Percentiles rank a stretch among this genome's conserved stretches.
These are phyloP conservation scores for Fusarium sp. DNA, from an alignment of 2,329 filamentous ascomycete genomes.

Conservation along the genomic window DNA sequence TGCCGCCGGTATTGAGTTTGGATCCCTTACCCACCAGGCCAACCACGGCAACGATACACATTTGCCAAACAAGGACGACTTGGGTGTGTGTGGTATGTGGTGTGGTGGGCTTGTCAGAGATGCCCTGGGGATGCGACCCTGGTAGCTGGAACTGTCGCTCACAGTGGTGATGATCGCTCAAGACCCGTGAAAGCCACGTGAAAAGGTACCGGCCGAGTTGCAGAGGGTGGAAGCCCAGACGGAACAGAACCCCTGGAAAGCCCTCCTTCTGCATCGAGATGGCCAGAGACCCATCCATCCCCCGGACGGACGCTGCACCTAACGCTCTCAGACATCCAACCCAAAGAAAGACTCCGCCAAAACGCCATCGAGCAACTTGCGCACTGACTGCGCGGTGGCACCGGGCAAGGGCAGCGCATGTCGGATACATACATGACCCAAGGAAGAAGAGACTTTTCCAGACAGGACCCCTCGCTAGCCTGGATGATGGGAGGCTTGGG, in stretches of 20 bases:
- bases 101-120: neutral
- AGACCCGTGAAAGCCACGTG: conserved; percentile 40
- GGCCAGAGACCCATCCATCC: conserved; percentile 6
- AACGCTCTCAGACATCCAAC: conserved; percentile 8
- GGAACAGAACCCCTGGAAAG: conserved; percentile 35
- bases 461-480: conserved; percentile 12
- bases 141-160: neutral
- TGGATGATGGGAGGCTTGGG: conserved; percentile 10
- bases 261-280: conserved; percentile 6
- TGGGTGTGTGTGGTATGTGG: neutral
- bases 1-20: conserved; percentile 7
- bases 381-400: conserved; percentile 39
- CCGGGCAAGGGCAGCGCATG: conserved; percentile 23
- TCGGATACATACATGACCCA: conserved; percentile 31
- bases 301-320: conserved; percentile 19
- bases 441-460: conserved; percentile 21
- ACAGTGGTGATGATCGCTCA: conserved; percentile 28
- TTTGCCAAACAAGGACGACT: neutral
- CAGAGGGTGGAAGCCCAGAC: conserved; percentile 3
- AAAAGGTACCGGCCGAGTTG: conserved; percentile 42
- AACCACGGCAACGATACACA: neutral
- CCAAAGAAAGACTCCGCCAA: conserved; percentile 21
- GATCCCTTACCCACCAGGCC: conserved; percentile 1
- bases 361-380: conserved; percentile 31
- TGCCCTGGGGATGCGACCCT: neutral